Evolutionary conservation across 495 filamentous ascomycete genomes (phyloP), one percentile per base, ranked within the genome.

Genomic region (Chaetomidium leptoderma): DNA sequence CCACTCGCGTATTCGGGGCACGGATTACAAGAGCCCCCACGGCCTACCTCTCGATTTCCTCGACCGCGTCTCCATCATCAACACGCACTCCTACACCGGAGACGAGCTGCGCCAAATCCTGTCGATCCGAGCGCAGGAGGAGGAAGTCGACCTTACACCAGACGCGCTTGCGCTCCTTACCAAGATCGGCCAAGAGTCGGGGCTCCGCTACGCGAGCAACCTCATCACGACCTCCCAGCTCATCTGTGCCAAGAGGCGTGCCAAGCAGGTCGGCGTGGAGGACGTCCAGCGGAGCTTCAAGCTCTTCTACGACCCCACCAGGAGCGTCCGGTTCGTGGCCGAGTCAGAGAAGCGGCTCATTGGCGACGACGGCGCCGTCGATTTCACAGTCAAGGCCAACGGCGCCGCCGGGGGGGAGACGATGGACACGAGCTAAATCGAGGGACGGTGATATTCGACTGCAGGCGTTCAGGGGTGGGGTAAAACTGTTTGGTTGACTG

Each of bases 21-120:
- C 95, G 32, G 90, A 86, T 63, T 93, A 96, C 74, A 86, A 83
- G 55, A 90, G 87, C 56, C 92, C 93, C 1, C 93, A 97, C 71
- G 93, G 93, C 2, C 74, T 99, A 6, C 93, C 95, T 0, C 84
- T 97, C 29, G 93, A 99, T 70, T 96, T 99, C 76, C 83, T 97
- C 9, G 93, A 97, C 66, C 89, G 95, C 14, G 87, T 97, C 33
- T 88, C 95, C 53, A 99, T 99, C 70, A 89, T 97, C 66, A 92
- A 90, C 78, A 97, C 95, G 2, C 88, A 93, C 58, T 73, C 87
- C n/a, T 97, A 99, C 79, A 81, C 73, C 6, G 72, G 78, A 6
- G 88, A 95, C 42, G 91, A 98, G 68, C 90, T 97, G 63, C 82
- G 85, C 40, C 87, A 97, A 68, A 97, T 98, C 55, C 75, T 98